Conservation (phyloP, 768 basidiomycete genomes). For the Xanthoconium stramineum region DNA sequence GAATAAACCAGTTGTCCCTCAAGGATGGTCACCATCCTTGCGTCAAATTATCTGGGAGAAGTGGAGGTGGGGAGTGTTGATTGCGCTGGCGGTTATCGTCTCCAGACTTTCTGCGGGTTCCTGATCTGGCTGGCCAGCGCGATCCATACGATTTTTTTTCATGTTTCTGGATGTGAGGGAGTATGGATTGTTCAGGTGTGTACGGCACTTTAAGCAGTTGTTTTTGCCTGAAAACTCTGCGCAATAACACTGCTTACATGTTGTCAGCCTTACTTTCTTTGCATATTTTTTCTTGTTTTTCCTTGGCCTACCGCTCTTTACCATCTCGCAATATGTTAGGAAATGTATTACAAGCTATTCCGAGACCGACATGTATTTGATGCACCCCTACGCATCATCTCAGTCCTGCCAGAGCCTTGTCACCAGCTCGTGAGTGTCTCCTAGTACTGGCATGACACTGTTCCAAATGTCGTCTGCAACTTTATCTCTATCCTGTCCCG, state of each 20-base stretch:
- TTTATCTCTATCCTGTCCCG: conserved; percentile 45
- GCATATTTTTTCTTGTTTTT: conserved; percentile 10
- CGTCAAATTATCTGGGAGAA: conserved; percentile 74
- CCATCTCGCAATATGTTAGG: conserved; percentile 21
- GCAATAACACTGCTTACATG: conserved; percentile 10
- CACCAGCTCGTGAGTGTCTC: conserved; percentile 40
- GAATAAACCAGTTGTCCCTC: conserved; percentile 32
- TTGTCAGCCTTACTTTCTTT: conserved; percentile 3
- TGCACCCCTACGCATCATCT: not conserved
- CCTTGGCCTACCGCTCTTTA: conserved; percentile 17
- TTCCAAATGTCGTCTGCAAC: conserved; percentile 59
- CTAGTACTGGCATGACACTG: conserved; percentile 40
- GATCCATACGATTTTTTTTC: conserved; percentile 4
- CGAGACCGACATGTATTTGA: conserved; percentile 7
- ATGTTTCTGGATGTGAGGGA: conserved; percentile 14
- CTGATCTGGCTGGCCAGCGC: conserved; percentile 12
- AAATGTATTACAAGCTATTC: conserved; percentile 24
- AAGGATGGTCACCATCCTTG: conserved; percentile 60
- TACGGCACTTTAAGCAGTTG: conserved; percentile 15
- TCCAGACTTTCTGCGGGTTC: conserved; percentile 65
- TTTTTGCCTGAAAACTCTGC: conserved; percentile 5
- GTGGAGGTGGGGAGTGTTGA: conserved; percentile 79
- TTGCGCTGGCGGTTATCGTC: conserved; percentile 73
- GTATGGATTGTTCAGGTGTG: conserved; percentile 19
- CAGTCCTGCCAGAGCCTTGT: conserved; percentile 46